A percentile compares a stretch with the other conserved stretches of the same genome.
Evolutionary conservation across 148 eudicot species (phyloP).

Genomic region (Amaranthus hypochondriacus): DNA sequence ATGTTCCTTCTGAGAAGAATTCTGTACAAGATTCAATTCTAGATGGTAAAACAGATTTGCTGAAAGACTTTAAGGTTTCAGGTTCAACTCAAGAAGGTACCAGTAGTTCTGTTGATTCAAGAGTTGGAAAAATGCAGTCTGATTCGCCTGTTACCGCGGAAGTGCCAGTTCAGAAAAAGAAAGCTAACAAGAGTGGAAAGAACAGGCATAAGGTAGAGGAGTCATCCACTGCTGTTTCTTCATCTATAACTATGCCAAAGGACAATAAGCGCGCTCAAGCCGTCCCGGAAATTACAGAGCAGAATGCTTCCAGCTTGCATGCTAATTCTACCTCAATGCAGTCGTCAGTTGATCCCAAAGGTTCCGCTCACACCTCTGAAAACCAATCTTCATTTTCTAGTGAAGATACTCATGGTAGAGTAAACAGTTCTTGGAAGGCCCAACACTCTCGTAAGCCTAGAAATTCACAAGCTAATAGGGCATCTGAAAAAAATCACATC

Average conservation of each 20-base stretch:
- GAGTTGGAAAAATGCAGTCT: constrained; percentile 18
- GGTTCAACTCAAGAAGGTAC: constrained; percentile 15
- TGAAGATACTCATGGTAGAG: constrained; percentile 47
- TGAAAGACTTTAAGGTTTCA: constrained; percentile 8
- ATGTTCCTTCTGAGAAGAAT: constrained; percentile 32
- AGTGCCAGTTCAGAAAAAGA: constrained; percentile 48
- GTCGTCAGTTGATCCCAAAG: constrained; percentile 28
- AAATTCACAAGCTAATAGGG: constrained; percentile 53
- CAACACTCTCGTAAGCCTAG: constrained; percentile 61
- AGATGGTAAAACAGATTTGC: constrained; percentile 11
- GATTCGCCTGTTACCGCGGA: constrained; percentile 29
- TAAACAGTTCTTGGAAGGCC: constrained; percentile 49
- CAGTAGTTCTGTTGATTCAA: constrained; percentile 24
- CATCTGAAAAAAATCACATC: constrained; percentile 41
- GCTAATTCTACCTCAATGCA: constrained; percentile 31
- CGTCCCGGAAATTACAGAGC: constrained; percentile 29
- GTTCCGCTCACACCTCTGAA: constrained; percentile 31
- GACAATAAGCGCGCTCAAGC: constrained; percentile 35
- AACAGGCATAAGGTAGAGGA: constrained; percentile 59
- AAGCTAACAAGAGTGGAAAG: constrained; percentile 44
- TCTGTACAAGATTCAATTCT: constrained; percentile 28
- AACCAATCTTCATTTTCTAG: constrained; percentile 32
- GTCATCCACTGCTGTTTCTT: constrained; percentile 28
- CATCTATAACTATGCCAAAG: constrained; percentile 20
- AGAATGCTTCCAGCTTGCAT: constrained; percentile 26